Evolutionary conservation across 2,329 filamentous ascomycete genomes (phyloP).

Genomic region (Pseudogymnoascus sp.): DNA sequence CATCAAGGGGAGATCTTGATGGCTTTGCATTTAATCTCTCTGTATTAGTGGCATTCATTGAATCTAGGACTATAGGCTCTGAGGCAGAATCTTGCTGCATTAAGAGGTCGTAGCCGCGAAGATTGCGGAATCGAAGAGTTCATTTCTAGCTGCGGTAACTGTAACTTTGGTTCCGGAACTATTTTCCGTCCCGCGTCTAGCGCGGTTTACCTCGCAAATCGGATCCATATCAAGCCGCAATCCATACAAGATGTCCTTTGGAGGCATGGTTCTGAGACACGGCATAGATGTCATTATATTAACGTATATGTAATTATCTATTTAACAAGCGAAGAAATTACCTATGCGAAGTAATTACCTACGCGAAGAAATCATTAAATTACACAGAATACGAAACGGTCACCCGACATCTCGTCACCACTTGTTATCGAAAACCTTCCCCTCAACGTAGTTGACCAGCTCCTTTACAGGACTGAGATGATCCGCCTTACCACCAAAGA

Average conservation of each 20-base stretch:
- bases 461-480: conserved; percentile 39
- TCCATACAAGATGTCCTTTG: background rate
- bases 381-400: background rate
- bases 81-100: background rate
- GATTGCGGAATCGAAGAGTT: background rate
- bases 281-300: background rate
- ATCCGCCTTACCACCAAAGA: conserved; percentile 38
- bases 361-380: background rate
- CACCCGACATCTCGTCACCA: conserved; percentile 22
- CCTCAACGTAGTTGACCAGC: conserved; percentile 41
- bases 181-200: background rate
- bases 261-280: background rate
- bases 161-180: background rate
- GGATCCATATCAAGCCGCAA: background rate
- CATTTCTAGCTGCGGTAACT: background rate
- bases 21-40: background rate
- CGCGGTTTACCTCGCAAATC: background rate
- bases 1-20: background rate
- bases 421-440: conserved; percentile 40
- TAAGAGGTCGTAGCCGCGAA: background rate
- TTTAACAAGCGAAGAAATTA: background rate
- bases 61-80: background rate
- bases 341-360: background rate
- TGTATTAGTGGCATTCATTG: background rate
- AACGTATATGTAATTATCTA: background rate